Percentiles rank a stretch among this genome's conserved stretches.
These are phyloP conservation scores for Xylaria palmicola DNA, from an alignment of 495 filamentous ascomycete genomes.

Conservation along the genomic window DNA sequence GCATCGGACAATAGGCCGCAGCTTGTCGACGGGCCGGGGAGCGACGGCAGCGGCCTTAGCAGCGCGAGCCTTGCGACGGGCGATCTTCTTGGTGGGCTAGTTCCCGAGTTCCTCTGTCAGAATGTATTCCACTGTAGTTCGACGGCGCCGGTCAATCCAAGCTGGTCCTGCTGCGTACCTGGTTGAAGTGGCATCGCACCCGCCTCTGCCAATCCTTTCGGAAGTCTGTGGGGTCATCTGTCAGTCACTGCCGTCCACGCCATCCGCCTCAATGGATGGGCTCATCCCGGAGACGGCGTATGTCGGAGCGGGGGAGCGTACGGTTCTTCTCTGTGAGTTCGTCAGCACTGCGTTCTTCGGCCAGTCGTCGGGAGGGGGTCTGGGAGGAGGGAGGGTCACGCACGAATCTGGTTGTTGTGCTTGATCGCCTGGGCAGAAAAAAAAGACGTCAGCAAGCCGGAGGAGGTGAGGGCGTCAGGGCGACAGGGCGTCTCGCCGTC, in stretches of 20 bases:
- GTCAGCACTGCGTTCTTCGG: conserved; percentile 6
- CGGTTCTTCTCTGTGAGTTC: conserved; percentile 65
- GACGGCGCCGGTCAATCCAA: conserved; percentile 9
- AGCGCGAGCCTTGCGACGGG: conserved; percentile 83
- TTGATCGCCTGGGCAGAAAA: conserved; percentile 77
- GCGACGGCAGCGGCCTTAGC: conserved; percentile 91
- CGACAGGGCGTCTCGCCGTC: neutral
- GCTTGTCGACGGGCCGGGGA: conserved; percentile 94
- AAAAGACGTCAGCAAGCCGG: conserved; percentile 32
- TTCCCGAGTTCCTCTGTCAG: conserved; percentile 34
- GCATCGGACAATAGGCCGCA: conserved; percentile 93
- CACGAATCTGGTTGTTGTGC: conserved; percentile 95
- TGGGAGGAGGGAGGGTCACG: neutral
- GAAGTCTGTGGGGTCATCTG: conserved; percentile 79
- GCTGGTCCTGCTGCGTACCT: conserved; percentile 61
- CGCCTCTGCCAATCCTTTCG: conserved; percentile 99
- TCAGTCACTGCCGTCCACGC: conserved; percentile 12
- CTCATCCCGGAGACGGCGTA: conserved; percentile 14
- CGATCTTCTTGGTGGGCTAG: conserved; percentile 91
- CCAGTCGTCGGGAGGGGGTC: neutral
- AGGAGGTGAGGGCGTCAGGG: neutral
- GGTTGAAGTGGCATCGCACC: conserved; percentile 97
- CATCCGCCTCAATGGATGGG: conserved; percentile 25
- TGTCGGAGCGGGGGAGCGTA: conserved; percentile 47
- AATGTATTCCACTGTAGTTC: conserved; percentile 15